These are phyloP conservation scores for Aspergillus cristatus DNA, from an alignment of 495 filamentous ascomycete genomes.

Conservation along the genomic window DNA sequence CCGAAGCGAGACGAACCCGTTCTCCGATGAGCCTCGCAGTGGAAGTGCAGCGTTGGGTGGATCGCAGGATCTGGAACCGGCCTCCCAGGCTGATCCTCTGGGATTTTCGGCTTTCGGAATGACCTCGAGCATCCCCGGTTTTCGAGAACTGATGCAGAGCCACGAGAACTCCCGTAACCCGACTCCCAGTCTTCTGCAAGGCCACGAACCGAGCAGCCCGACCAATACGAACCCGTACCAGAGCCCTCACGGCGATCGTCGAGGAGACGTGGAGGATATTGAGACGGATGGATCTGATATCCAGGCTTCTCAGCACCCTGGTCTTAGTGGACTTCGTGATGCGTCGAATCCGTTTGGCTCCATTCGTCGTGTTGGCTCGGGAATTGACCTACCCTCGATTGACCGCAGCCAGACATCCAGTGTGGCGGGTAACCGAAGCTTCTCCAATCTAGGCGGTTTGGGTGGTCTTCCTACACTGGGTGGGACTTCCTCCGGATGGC, in stretches of 20 bases:
- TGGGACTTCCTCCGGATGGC: slow-evolving; percentile 50
- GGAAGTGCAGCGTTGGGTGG: slow-evolving; percentile 77
- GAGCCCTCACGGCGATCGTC: slow-evolving; percentile 72
- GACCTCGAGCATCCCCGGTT: slow-evolving; percentile 60
- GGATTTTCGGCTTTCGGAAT: slow-evolving; percentile 69
- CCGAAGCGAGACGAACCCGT: slow-evolving; percentile 77
- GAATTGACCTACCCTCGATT: slow-evolving; percentile 55
- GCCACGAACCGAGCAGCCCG: slow-evolving; percentile 70
- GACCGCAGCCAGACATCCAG: slow-evolving; percentile 89
- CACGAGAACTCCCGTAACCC: slow-evolving; percentile 50
- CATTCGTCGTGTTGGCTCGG: slow-evolving; percentile 38
- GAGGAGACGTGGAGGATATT: slow-evolving; percentile 56
- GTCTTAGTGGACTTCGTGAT: slow-evolving; percentile 45
- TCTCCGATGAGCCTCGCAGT: slow-evolving; percentile 53
- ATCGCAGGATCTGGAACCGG: slow-evolving; percentile 62
- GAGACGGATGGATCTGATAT: slow-evolving; percentile 52
- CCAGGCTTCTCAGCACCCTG: slow-evolving; percentile 46
- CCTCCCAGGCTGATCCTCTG: slow-evolving; percentile 41
- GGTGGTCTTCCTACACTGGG: slow-evolving; percentile 51
- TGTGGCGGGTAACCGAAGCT: slow-evolving; percentile 59
- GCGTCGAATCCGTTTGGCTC: slow-evolving; percentile 41
- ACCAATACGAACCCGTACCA: slow-evolving; percentile 97
- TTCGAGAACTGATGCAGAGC: slow-evolving; percentile 52
- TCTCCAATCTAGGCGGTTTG: slow-evolving; percentile 55
- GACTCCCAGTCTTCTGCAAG: slow-evolving; percentile 45